Conservation (phyloP, 2,329 filamentous ascomycete species). For the Colletotrichum endophyticum region DNA sequence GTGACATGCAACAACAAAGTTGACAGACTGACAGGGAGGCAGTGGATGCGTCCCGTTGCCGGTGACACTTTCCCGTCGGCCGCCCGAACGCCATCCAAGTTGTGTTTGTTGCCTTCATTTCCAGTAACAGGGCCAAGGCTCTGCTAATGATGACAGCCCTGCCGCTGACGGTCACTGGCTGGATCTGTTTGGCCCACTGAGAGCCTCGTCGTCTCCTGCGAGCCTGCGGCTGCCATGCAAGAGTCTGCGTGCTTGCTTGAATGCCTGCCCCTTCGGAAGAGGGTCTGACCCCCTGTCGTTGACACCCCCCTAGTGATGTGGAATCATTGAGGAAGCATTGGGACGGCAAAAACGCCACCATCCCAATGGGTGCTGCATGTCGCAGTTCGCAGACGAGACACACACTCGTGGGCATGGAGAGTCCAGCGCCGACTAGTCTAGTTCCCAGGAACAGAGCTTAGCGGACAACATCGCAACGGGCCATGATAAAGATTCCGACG, state of each 20-base stretch:
- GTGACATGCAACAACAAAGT: not conserved
- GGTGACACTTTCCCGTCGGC: not conserved
- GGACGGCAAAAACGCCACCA: slow-evolving; percentile 5
- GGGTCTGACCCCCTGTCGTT: slow-evolving; percentile 1
- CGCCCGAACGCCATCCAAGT: not conserved
- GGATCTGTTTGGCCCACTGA: not conserved
- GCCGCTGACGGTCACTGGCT: not conserved
- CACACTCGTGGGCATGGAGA: not conserved
- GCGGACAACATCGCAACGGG: not conserved
- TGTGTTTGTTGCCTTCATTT: not conserved
- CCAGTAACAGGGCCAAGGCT: not conserved
- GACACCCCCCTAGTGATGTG: slow-evolving; percentile 3
- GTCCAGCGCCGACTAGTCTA: not conserved
- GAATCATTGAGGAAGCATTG: not conserved
- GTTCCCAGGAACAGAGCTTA: not conserved
- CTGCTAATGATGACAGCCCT: not conserved
- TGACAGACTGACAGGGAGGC: not conserved
- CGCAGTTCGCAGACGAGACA: slow-evolving; percentile 11
- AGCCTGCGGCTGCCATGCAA: not conserved
- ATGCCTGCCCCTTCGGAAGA: not conserved
- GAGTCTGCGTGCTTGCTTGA: not conserved
- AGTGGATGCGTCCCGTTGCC: not conserved
- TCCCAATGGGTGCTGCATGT: slow-evolving; percentile 4
- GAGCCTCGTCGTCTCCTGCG: not conserved
- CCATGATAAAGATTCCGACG: not conserved